Conservation (phyloP, 192 early-diverging fungal species). For the Radiomyces spectabilis region DNA sequence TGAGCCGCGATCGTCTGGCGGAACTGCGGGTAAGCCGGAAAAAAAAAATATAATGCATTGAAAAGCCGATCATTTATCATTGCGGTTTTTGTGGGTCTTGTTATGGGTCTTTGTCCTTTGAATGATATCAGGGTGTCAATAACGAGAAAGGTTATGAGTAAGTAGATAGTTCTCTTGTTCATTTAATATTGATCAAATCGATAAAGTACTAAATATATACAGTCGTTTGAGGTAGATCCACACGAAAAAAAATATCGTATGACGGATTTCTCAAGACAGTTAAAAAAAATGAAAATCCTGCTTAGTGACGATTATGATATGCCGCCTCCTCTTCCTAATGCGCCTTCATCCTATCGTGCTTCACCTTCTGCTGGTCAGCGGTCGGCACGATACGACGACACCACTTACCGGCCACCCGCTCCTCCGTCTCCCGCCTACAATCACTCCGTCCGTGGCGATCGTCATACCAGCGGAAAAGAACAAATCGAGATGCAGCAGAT, state of each 20-base stretch:
- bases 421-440: conserved; percentile 19
- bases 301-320: conserved; percentile 19
- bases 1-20: conserved; percentile 29
- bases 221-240: conserved; percentile 1
- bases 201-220: too few relatives aligned
- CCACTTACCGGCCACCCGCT: conserved; percentile 13
- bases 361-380: conserved; percentile 7
- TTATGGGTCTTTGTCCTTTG: background rate
- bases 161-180: background rate
- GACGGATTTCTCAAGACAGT: conserved; percentile 28
- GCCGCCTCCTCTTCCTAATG: conserved; percentile 18
- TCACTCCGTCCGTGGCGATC: conserved; percentile 14
- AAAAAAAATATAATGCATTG: background rate
- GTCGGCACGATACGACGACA: conserved; percentile 8
- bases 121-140: conserved; percentile 12
- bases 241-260: too few relatives aligned
- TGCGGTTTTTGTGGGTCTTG: background rate
- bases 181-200: too few relatives aligned
- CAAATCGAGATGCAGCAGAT: conserved; percentile 26
- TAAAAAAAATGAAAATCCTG: conserved; percentile 17
- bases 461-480: conserved; percentile 13
- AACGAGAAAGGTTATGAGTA: conserved; percentile 27
- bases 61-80: background rate
- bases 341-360: background rate
- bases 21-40: conserved; percentile 21